Conservation (phyloP, 2,329 filamentous ascomycete species). For the Lachnellula hyalina region DNA sequence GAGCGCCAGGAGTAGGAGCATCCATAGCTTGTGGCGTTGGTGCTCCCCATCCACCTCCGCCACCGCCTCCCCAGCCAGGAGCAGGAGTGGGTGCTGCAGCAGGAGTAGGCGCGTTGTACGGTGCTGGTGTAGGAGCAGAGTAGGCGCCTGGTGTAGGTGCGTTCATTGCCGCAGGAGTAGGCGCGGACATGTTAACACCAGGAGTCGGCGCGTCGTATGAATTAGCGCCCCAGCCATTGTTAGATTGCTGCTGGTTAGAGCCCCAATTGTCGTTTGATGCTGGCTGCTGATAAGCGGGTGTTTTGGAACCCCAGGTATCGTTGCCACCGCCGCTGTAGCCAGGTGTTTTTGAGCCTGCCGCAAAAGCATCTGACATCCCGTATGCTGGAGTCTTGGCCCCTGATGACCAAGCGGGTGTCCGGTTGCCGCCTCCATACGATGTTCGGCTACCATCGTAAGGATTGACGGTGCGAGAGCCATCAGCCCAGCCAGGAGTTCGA, state of each 20-base stretch:
- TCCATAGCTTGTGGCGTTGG: slow-evolving; percentile 45
- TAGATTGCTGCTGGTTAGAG: slow-evolving; percentile 17
- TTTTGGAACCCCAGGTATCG: slow-evolving; percentile 61
- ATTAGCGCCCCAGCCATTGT: slow-evolving; percentile 37
- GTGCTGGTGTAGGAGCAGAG: slow-evolving; percentile 41
- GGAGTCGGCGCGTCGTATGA: slow-evolving; percentile 67
- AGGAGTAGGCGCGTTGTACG: slow-evolving; percentile 45
- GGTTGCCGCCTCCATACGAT: slow-evolving; percentile 67
- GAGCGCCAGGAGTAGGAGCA: slow-evolving; percentile 44
- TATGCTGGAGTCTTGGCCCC: slow-evolving; percentile 66
- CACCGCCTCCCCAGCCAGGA: slow-evolving; percentile 45
- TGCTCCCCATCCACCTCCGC: slow-evolving; percentile 29
- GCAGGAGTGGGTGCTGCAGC: slow-evolving; percentile 64
- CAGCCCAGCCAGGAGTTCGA: slow-evolving; percentile 66
- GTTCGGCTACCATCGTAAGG: slow-evolving; percentile 60
- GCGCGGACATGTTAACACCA: slow-evolving; percentile 53
- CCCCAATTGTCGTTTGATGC: slow-evolving; percentile 51
- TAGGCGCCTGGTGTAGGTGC: slow-evolving; percentile 69
- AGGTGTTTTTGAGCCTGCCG: slow-evolving; percentile 71
- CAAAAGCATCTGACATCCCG: slow-evolving; percentile 50
- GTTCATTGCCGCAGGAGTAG: slow-evolving; percentile 56
- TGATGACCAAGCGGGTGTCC: slow-evolving; percentile 74
- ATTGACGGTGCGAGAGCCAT: slow-evolving; percentile 62
- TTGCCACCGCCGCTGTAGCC: slow-evolving; percentile 59
- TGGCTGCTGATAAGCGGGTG: slow-evolving; percentile 57